Evolutionary conservation across 148 eudicot genomes (phyloP), one percentile per base, ranked within the genome.

Genomic region (Diospyros lotus): DNA sequence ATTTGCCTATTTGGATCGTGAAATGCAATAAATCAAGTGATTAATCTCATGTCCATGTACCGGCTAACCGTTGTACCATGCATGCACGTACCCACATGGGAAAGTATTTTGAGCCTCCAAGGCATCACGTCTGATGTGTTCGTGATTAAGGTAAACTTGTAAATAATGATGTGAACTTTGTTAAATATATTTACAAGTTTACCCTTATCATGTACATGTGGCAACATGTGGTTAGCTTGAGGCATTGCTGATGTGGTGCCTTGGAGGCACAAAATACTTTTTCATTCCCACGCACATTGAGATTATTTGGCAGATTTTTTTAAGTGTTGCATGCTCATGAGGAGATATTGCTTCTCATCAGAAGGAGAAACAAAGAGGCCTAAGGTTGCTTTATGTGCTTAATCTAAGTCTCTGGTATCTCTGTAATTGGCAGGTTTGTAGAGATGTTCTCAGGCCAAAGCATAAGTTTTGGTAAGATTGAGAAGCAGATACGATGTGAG

Each of bases 401-500:
- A 53, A 53, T 28, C 4, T 13, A 46, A 45, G 51, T 60, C 1
- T 9, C 12, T 51, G 40, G 3, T 11, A 11, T 41, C 66, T 75
- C 54, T 80, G 41, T 78, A n/a, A 73, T 58, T 74, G 68, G 66
- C 89, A 95, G 99, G 79, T 95, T 95, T 80, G 80, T 89, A 58
- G 79, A 89, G 80, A 74, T 6, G 9, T 88, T 89, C 79, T 86
- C 96, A 45, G 80, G 82, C 63, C 85, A 87, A 86, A 86, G 69
- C 68, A 78, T 90, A 54, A 68, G 84, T 42, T 92, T 95, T 76
- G 99, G 99, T 58, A 95, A 88, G 85, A 74, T 83, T 76, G 85
- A 86, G 86, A 95, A 95, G 83, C 88, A 76, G 75, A 84, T 95
- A 75, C 89, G 73, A 78, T 95, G 89, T 80, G 97, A 95, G 61